A percentile compares a stretch with the other conserved stretches of the same genome.
Conservation (phyloP, 352 stramenopile species). For the Labyrinthula sp. region DNA sequence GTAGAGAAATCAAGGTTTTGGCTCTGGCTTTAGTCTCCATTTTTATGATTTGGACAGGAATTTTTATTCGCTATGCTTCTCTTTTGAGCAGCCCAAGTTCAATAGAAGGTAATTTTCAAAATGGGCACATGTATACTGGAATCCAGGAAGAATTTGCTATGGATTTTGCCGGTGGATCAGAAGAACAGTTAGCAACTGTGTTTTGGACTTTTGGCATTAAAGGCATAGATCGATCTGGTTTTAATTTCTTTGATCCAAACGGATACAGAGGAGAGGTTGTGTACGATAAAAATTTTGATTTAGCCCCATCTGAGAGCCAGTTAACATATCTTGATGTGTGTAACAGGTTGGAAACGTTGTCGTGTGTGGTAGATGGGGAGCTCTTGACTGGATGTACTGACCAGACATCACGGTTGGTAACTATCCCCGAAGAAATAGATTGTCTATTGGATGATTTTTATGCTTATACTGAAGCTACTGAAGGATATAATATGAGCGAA, state of each 20-base stretch:
- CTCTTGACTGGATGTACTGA: slow-evolving; percentile 1
- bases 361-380: slow-evolving; percentile 4
- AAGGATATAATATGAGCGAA: no score
- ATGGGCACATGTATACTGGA: slow-evolving; percentile 12
- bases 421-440: slow-evolving; percentile 2
- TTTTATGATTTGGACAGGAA: slow-evolving; percentile 1
- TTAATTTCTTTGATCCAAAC: slow-evolving; percentile 27
- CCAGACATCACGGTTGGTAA: not conserved
- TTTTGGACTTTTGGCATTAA: slow-evolving; percentile 31
- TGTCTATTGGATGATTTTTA: slow-evolving; percentile 11
- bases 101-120: slow-evolving; percentile 21
- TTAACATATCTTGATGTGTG: slow-evolving; percentile 9
- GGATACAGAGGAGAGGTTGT: slow-evolving; percentile 23
- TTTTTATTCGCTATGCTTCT: slow-evolving; percentile 11
- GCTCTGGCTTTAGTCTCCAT: no score
- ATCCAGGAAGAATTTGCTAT: slow-evolving; percentile 1
- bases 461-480: not conserved
- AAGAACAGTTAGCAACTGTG: slow-evolving; percentile 24
- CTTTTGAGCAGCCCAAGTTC: slow-evolving; percentile 8
- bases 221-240: slow-evolving; percentile 28
- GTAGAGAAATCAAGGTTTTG: no score
- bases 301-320: slow-evolving; percentile 6
- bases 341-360: slow-evolving; percentile 5
- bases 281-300: slow-evolving; percentile 28
- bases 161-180: slow-evolving; percentile 7